phyloP scores from a whole-genome alignment of 2,329 filamentous ascomycete species.

The Moelleriella libera region DNA sequence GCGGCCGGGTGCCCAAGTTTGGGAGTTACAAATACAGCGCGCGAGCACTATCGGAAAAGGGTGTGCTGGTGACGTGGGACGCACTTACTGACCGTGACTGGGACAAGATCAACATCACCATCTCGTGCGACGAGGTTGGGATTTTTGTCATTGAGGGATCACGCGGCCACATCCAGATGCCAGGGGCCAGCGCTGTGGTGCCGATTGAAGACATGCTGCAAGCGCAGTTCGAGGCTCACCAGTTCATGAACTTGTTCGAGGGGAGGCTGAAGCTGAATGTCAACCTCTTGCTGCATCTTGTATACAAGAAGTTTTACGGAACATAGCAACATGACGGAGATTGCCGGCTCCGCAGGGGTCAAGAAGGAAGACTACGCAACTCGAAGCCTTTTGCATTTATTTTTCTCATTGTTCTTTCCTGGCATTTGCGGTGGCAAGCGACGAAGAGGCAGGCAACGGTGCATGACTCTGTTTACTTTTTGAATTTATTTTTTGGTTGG shows the following conservation, averaged over 20 bases:
- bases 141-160: constrained; percentile 87
- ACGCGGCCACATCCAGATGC: constrained; percentile 87
- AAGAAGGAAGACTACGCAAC: background rate
- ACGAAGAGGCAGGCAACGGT: no score
- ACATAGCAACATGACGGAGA: constrained; percentile 25
- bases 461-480: no score
- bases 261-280: constrained; percentile 79
- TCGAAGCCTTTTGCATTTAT: no score
- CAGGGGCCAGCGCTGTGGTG: constrained; percentile 77
- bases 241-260: constrained; percentile 93
- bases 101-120: constrained; percentile 87
- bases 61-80: constrained; percentile 83
- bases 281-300: constrained; percentile 86
- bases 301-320: constrained; percentile 97
- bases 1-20: constrained; percentile 90
- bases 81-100: constrained; percentile 73
- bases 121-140: constrained; percentile 86
- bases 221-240: constrained; percentile 92
- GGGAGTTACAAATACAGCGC: constrained; percentile 96
- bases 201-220: constrained; percentile 88
- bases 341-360: background rate
- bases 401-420: no score
- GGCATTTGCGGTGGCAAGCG: no score
- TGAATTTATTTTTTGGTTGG: no score
- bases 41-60: constrained; percentile 78